phyloP scores from a whole-genome alignment of 1,284 basidiomycete species.

The Apiotrichum sp. region DNA sequence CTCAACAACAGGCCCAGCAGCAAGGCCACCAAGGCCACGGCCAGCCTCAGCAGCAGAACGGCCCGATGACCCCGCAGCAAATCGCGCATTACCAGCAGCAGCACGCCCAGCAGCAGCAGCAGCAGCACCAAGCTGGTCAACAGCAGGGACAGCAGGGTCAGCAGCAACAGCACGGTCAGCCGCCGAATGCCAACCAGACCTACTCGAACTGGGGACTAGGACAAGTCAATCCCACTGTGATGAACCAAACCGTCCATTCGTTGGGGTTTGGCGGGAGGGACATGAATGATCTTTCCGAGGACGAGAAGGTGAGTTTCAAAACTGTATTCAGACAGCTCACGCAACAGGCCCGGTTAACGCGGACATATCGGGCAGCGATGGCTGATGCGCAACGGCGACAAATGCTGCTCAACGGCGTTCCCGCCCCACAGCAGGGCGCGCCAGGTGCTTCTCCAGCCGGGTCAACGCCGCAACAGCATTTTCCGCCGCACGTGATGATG shows the following conservation, averaged over 20 bases:
- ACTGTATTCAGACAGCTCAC: neutral
- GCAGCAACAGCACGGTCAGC: neutral
- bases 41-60: slow-evolving; percentile 24
- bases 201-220: slow-evolving; percentile 30
- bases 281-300: slow-evolving; percentile 25
- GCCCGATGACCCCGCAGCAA: neutral
- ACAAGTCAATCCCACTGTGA: slow-evolving; percentile 28
- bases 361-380: slow-evolving; percentile 18
- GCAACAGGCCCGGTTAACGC: slow-evolving; percentile 25
- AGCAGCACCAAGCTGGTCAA: slow-evolving; percentile 2
- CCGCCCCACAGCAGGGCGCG: neutral
- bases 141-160: neutral
- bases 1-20: slow-evolving; percentile 19
- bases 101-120: slow-evolving; percentile 18
- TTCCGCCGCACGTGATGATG: slow-evolving; percentile 15
- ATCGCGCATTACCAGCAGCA: slow-evolving; percentile 7
- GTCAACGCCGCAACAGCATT: slow-evolving; percentile 12
- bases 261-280: slow-evolving; percentile 32
- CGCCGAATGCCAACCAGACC: slow-evolving; percentile 16
- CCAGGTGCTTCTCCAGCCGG: slow-evolving; percentile 9
- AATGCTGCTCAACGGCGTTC: slow-evolving; percentile 10
- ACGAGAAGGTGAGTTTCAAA: slow-evolving; percentile 29
- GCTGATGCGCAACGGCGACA: slow-evolving; percentile 8
- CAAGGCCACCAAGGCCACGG: slow-evolving; percentile 7
- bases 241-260: slow-evolving; percentile 25